Evolutionary conservation across 768 basidiomycete genomes (phyloP).

Genomic region (Naematelia aurantialba): DNA sequence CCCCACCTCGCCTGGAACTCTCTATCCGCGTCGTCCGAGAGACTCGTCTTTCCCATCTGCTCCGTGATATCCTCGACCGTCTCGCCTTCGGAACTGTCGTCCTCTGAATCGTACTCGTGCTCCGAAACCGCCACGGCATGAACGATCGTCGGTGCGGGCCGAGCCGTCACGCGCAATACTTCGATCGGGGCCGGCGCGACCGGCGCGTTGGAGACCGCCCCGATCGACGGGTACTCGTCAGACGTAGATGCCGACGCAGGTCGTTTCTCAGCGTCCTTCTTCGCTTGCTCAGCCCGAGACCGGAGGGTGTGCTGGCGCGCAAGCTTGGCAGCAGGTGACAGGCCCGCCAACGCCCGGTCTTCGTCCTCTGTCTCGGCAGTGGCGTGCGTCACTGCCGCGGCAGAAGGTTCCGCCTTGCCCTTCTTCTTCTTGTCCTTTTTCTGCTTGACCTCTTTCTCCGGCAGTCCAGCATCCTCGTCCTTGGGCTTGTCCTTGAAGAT

Average conservation of each 20-base stretch:
- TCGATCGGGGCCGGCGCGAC: conserved; percentile 13
- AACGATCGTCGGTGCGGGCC: conserved; percentile 55
- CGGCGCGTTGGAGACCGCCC: conserved; percentile 58
- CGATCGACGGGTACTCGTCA: conserved; percentile 63
- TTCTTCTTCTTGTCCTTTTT: conserved; percentile 59
- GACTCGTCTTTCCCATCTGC: conserved; percentile 21
- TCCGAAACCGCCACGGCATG: conserved; percentile 52
- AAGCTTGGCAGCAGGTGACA: conserved; percentile 84
- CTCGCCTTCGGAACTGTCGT: conserved; percentile 53
- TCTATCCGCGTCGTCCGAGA: conserved; percentile 47
- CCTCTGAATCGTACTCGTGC: conserved; percentile 58
- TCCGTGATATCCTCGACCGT: conserved; percentile 52
- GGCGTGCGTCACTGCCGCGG: conserved; percentile 72
- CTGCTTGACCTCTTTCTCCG: conserved; percentile 53
- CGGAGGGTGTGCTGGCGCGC: conserved; percentile 81
- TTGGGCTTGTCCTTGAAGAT: conserved; percentile 80
- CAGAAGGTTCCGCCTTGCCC: conserved; percentile 55
- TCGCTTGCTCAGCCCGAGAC: conserved; percentile 66
- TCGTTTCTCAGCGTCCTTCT: conserved; percentile 56
- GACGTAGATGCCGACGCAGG: not conserved
- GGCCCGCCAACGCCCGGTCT: conserved; percentile 61
- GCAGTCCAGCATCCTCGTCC: conserved; percentile 58
- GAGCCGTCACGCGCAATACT: conserved; percentile 53
- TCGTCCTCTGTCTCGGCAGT: conserved; percentile 67
- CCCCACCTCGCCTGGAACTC: conserved; percentile 66